Base-by-base conservation (phyloP, 345 rosid genomes). In the Citrus australasica region DNA sequence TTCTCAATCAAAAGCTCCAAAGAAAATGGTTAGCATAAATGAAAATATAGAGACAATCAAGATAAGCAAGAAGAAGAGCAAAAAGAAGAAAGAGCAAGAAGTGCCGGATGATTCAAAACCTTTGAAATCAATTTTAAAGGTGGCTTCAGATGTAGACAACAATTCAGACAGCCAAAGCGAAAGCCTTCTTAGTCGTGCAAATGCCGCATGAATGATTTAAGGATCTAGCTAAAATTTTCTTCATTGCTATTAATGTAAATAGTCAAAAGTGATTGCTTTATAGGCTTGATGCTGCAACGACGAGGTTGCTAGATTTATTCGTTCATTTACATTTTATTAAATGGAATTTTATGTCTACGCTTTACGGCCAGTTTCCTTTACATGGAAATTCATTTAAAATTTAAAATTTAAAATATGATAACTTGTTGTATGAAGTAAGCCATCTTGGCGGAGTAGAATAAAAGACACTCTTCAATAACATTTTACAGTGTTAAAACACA, bases 1-100 rank as follows among this genome's bases (percentile, higher is more conserved):
- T 61, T 13, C 73, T 72, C 67, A 81, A 78, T 67, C 79, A 55
- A 83, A 67, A 71, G 75, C 82, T 69, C 68, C 86, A 60, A 86
- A 82, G 85, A 91, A 83, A 80, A 35, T 13, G 79, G 95, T 91
- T 5, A 88, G 95, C 88, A 85, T 86, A 69, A 84, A 85, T 81
- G 88, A 86, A 1, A 85, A 72, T 48, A 83, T 86, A 1, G 91
- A 88, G 81, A 86, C 76, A 61, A 85, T 89, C 40, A 78, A 56
- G 6, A 30, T 70, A 17, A 76, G 81, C 42, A 80, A 55, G 80
- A 88, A 78, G 84, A 81, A 25, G 27, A 79, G 74, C 16, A 65
- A 9, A 81, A 82, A 71, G 73, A 83, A 73, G 30, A 67, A 64
- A 66, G 48, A 70, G 79, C 82, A 35, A 2, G 88, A 83, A 38